phyloP scores from a whole-genome alignment of 768 basidiomycete genomes.

The Podaxis sp. region DNA sequence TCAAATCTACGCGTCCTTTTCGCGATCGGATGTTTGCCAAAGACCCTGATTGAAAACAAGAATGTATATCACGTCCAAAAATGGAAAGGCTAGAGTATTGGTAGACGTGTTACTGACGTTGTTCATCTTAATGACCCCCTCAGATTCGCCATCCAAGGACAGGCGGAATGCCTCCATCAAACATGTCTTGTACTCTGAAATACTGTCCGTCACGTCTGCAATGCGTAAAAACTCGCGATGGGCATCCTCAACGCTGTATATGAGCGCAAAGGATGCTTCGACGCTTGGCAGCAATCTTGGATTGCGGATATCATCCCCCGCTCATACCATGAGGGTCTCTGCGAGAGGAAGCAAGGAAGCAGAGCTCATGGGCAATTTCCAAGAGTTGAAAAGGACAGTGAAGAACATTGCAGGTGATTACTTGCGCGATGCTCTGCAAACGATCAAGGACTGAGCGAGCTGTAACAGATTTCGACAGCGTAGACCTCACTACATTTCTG shows the following conservation, averaged over 20 bases:
- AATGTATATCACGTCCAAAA: conserved; percentile 17
- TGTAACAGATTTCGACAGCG: conserved; percentile 52
- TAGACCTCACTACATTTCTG: conserved; percentile 66
- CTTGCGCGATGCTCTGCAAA: conserved; percentile 6
- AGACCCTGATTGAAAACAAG: conserved; percentile 7
- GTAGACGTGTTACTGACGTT: conserved; percentile 28
- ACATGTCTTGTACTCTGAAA: conserved; percentile 87
- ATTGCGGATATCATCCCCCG: conserved; percentile 59
- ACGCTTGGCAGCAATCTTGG: conserved; percentile 75
- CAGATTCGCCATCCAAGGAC: conserved; percentile 21
- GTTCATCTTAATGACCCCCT: conserved; percentile 23
- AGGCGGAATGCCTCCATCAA: conserved; percentile 47
- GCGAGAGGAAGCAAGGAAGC: conserved; percentile 66
- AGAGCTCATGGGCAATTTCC: conserved; percentile 88
- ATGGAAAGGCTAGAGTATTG: conserved; percentile 12
- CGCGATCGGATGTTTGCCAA: conserved; percentile 9
- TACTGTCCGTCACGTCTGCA: conserved; percentile 84
- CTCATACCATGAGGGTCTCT: conserved; percentile 38
- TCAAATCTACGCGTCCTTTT: not conserved
- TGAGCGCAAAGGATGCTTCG: conserved; percentile 62
- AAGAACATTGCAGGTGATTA: conserved; percentile 64
- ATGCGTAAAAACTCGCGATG: conserved; percentile 99
- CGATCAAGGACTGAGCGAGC: not conserved
- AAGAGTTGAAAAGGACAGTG: conserved; percentile 76
- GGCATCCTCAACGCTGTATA: conserved; percentile 73